phyloP scores from a whole-genome alignment of 371 early-diverging fungal species.

The Mortierella polycephala region DNA sequence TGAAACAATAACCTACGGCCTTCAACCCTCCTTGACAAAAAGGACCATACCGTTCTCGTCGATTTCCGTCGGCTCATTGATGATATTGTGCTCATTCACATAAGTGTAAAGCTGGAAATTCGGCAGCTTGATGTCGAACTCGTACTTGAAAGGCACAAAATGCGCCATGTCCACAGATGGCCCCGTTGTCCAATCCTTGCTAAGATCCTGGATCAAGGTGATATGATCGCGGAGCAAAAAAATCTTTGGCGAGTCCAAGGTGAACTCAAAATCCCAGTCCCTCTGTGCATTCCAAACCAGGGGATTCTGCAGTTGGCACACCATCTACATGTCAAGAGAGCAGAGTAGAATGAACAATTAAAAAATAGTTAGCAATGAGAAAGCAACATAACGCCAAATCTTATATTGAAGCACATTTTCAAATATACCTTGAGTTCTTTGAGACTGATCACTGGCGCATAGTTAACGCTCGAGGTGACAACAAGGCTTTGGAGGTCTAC shows the following conservation, averaged over 20 bases:
- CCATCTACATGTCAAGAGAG: conserved; percentile 56
- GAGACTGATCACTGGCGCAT: conserved; percentile 67
- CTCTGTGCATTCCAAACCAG: conserved; percentile 83
- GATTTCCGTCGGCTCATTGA: conserved; percentile 76
- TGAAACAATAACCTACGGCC: background rate
- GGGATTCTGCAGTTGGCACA: conserved; percentile 71
- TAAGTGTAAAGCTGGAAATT: conserved; percentile 73
- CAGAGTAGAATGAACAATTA: too few relatives aligned
- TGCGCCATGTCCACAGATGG: conserved; percentile 66
- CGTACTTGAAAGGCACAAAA: conserved; percentile 80
- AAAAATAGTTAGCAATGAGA: background rate
- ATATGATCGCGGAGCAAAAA: conserved; percentile 86
- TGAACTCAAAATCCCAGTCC: conserved; percentile 70
- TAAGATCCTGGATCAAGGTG: conserved; percentile 79
- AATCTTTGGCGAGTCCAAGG: conserved; percentile 58
- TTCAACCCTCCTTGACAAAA: background rate
- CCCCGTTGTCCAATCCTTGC: conserved; percentile 78
- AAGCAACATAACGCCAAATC: background rate
- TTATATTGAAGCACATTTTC: background rate
- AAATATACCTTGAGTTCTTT: conserved; percentile 63
- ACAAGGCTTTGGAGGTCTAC: conserved; percentile 63
- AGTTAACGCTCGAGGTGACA: conserved; percentile 78
- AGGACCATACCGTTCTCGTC: conserved; percentile 79
- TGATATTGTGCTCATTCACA: conserved; percentile 86
- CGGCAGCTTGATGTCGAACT: conserved; percentile 62